Conservation (phyloP, 768 basidiomycete species). For the Pleurotus cornucopiae region DNA sequence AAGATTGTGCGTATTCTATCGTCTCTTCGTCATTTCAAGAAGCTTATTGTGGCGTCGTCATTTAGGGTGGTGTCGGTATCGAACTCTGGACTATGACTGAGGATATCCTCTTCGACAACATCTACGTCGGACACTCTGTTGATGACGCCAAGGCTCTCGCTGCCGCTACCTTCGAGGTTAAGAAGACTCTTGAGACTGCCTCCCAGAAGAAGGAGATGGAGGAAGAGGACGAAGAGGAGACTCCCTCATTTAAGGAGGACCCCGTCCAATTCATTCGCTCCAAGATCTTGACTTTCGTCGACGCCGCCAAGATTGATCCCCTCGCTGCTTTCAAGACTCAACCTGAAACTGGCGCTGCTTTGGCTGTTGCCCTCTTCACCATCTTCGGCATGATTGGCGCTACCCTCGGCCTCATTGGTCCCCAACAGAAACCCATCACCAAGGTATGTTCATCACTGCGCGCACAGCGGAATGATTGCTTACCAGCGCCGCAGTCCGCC, state of each 20-base stretch:
- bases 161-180: slow-evolving; percentile 85
- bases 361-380: slow-evolving; percentile 71
- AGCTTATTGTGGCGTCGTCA: neutral
- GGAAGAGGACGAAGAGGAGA: slow-evolving; percentile 38
- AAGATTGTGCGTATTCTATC: slow-evolving; percentile 63
- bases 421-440: slow-evolving; percentile 65
- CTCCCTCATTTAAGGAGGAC: slow-evolving; percentile 59
- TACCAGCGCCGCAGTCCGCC: slow-evolving; percentile 38
- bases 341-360: slow-evolving; percentile 81
- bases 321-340: slow-evolving; percentile 80
- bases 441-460: slow-evolving; percentile 39
- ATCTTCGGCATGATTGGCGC: slow-evolving; percentile 82
- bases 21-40: neutral
- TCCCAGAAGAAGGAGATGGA: slow-evolving; percentile 49
- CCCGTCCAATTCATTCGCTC: slow-evolving; percentile 67
- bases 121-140: slow-evolving; percentile 89
- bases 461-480: slow-evolving; percentile 3
- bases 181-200: slow-evolving; percentile 77
- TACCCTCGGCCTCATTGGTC: slow-evolving; percentile 75
- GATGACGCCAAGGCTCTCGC: slow-evolving; percentile 83
- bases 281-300: slow-evolving; percentile 77
- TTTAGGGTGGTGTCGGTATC: slow-evolving; percentile 87
- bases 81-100: slow-evolving; percentile 99
- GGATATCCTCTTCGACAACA: slow-evolving; percentile 89
- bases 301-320: slow-evolving; percentile 71